phyloP scores from a whole-genome alignment of 768 basidiomycete genomes.

The Lactifluus piperatus region DNA sequence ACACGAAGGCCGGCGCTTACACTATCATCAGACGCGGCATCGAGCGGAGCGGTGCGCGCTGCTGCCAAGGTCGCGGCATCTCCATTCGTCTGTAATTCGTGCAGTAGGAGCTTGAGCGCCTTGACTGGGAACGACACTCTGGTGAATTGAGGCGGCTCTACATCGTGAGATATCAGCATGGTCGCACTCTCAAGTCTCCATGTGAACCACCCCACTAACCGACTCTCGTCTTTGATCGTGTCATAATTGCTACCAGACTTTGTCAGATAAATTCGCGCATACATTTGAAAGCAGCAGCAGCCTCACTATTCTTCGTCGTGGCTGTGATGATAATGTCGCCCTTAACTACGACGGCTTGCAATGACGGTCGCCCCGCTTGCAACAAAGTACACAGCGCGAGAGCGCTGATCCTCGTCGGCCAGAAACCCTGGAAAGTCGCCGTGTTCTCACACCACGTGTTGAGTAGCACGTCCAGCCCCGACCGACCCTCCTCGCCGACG shows the following conservation, averaged over 20 bases:
- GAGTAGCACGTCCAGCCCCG: slow-evolving; percentile 80
- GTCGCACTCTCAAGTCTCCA: background rate
- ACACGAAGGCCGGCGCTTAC: slow-evolving; percentile 31
- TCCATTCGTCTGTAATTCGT: slow-evolving; percentile 74
- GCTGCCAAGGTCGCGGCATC: slow-evolving; percentile 61
- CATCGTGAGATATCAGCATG: slow-evolving; percentile 20
- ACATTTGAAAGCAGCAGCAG: background rate
- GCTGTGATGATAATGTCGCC: slow-evolving; percentile 85
- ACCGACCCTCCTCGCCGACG: slow-evolving; percentile 40
- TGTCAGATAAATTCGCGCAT: background rate
- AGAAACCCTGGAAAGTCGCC: slow-evolving; percentile 91
- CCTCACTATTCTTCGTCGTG: slow-evolving; percentile 73
- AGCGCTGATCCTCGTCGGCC: slow-evolving; percentile 81
- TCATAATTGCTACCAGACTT: slow-evolving; percentile 75
- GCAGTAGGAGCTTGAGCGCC: slow-evolving; percentile 80
- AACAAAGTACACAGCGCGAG: slow-evolving; percentile 75
- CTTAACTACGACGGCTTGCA: slow-evolving; percentile 70
- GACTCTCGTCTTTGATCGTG: slow-evolving; percentile 79
- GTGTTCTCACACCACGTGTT: slow-evolving; percentile 93
- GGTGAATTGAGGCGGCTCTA: slow-evolving; percentile 83
- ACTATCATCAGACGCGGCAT: slow-evolving; percentile 70
- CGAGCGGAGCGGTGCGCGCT: slow-evolving; percentile 41
- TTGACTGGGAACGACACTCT: slow-evolving; percentile 85
- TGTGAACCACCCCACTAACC: slow-evolving; percentile 42
- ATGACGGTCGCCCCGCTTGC: slow-evolving; percentile 49